Percentiles rank a stretch among this genome's conserved stretches.
Evolutionary conservation across 345 rosid species (phyloP).

Genomic region (Combretum micranthum): DNA sequence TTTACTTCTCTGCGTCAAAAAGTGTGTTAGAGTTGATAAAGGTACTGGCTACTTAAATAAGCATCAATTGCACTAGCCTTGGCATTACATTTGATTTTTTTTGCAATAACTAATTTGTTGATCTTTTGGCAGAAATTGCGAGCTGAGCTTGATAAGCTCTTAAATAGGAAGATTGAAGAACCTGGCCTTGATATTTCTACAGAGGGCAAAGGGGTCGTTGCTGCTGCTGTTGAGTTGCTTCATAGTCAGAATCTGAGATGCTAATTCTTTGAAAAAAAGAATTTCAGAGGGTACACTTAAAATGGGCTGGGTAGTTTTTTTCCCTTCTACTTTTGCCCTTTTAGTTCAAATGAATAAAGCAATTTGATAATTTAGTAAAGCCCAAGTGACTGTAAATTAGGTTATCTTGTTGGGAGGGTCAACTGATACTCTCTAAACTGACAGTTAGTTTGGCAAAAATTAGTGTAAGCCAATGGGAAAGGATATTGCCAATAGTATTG

Average conservation of each 20-base stretch:
- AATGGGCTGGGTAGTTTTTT: too few relatives aligned
- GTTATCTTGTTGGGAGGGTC: too few relatives aligned
- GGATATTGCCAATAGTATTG: too few relatives aligned
- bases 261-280: background rate
- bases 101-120: constrained; percentile 3
- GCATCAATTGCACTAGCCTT: background rate
- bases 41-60: constrained; percentile 27
- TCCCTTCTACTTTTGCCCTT: too few relatives aligned
- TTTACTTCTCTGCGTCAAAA: constrained; percentile 87
- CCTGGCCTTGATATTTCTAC: constrained; percentile 67
- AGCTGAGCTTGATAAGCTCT: constrained; percentile 72
- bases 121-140: constrained; percentile 51
- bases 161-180: constrained; percentile 77
- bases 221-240: constrained; percentile 76
- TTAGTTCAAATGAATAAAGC: too few relatives aligned
- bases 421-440: too few relatives aligned
- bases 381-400: too few relatives aligned
- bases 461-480: too few relatives aligned
- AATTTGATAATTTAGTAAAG: too few relatives aligned
- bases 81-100: background rate
- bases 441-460: too few relatives aligned
- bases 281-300: background rate
- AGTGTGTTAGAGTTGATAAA: constrained; percentile 66
- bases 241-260: constrained; percentile 38
- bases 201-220: constrained; percentile 85